phyloP scores from a whole-genome alignment of 2,329 filamentous ascomycete genomes.

The Apiospora pterosperma region DNA sequence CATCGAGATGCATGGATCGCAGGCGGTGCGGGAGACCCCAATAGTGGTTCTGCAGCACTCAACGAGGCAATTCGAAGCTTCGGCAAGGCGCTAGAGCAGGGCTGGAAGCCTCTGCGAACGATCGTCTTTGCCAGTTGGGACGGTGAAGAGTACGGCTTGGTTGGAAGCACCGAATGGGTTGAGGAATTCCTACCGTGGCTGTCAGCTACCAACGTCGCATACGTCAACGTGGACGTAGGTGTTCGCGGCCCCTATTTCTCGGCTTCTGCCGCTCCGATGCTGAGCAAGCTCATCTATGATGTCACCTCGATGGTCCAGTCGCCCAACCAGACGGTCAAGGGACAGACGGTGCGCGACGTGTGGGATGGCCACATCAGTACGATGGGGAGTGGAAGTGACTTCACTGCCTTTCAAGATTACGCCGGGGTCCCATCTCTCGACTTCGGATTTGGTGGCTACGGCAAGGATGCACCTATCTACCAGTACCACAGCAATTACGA shows the following conservation, averaged over 20 bases:
- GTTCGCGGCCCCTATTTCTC: constrained; percentile 61
- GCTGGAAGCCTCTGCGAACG: constrained; percentile 84
- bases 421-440: constrained; percentile 65
- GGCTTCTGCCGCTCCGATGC: constrained; percentile 67
- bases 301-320: constrained; percentile 61
- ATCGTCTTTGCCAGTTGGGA: constrained; percentile 88
- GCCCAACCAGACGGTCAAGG: constrained; percentile 70
- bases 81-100: constrained; percentile 62
- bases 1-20: constrained; percentile 87
- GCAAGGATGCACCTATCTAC: constrained; percentile 55
- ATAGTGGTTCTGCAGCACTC: constrained; percentile 75
- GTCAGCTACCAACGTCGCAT: constrained; percentile 67
- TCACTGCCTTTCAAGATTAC: constrained; percentile 71
- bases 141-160: constrained; percentile 78
- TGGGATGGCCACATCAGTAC: constrained; percentile 61
- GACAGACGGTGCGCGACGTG: constrained; percentile 66
- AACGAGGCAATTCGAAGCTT: constrained; percentile 76
- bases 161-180: constrained; percentile 91
- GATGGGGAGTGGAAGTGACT: constrained; percentile 72
- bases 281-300: constrained; percentile 70
- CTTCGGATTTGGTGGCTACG: constrained; percentile 51
- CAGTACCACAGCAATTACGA: constrained; percentile 94
- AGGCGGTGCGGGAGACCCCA: constrained; percentile 79
- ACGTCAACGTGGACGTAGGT: constrained; percentile 82
- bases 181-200: constrained; percentile 87